phyloP scores from a whole-genome alignment of 208 protist genomes.

The Leishmania aethiopica region DNA sequence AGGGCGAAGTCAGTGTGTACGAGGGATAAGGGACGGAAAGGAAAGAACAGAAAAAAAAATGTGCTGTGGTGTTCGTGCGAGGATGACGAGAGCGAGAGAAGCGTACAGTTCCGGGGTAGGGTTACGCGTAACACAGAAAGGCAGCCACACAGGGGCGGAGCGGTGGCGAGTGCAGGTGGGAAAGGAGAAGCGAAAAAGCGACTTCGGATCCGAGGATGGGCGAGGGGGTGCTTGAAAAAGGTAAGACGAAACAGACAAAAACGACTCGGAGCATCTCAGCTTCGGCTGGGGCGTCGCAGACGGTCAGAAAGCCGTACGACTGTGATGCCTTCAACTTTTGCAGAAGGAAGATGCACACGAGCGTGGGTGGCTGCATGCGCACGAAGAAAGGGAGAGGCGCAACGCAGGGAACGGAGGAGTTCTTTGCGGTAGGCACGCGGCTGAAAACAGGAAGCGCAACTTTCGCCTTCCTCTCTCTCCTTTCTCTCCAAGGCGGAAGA shows the following conservation, averaged over 20 bases:
- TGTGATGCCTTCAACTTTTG: neutral
- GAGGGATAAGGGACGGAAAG: neutral
- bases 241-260: neutral
- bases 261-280: neutral
- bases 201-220: neutral
- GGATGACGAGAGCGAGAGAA: neutral
- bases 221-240: neutral
- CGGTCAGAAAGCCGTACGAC: neutral
- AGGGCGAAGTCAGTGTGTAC: neutral
- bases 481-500: neutral
- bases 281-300: neutral
- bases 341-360: neutral
- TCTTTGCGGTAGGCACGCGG: neutral
- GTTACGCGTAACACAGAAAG: too few relatives aligned
- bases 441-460: neutral
- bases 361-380: neutral
- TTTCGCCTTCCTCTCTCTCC: neutral
- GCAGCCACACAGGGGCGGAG: too few relatives aligned
- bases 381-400: neutral
- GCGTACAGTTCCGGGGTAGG: too few relatives aligned
- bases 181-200: neutral
- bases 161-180: neutral
- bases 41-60: neutral
- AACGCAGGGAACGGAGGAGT: neutral
- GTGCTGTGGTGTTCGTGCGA: neutral